These are phyloP conservation scores for Theileria luwenshuni DNA, from an alignment of 169 alveolate genomes.

Conservation along the genomic window DNA sequence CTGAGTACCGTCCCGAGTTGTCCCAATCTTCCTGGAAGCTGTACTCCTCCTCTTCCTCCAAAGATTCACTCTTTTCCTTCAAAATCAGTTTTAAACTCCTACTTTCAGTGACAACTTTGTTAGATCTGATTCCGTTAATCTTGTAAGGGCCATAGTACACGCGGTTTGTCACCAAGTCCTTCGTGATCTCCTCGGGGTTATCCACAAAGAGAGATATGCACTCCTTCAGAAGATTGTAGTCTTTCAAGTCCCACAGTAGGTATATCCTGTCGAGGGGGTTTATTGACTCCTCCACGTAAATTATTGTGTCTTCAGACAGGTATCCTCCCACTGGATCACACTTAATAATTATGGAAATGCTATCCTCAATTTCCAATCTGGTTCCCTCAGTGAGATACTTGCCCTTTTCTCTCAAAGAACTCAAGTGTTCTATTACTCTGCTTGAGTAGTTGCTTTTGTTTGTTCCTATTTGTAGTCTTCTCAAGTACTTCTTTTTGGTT, in stretches of 20 bases:
- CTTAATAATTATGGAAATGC: constrained; percentile 12
- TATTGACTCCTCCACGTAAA: constrained; percentile 36
- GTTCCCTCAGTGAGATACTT: constrained; percentile 28
- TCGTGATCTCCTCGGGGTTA: neutral
- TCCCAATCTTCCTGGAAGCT: neutral
- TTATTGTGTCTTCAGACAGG: constrained; percentile 30
- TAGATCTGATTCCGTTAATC: neutral
- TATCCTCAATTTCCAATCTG: neutral
- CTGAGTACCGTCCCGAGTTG: too few relatives aligned
- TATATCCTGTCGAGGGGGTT: constrained; percentile 29
- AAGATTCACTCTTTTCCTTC: neutral
- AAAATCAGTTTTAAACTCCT: neutral
- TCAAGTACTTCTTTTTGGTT: too few relatives aligned
- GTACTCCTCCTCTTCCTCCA: neutral
- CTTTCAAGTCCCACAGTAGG: neutral
- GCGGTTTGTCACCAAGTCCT: neutral
- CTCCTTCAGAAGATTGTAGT: neutral
- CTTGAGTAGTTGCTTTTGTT: neutral
- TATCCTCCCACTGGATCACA: constrained; percentile 64
- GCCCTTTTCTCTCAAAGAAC: neutral
- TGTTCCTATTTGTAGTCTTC: constrained; percentile 11
- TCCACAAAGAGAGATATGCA: neutral
- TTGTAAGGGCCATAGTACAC: neutral
- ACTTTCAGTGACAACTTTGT: neutral
- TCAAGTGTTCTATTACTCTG: constrained; percentile 6